Evolutionary conservation across 2,329 filamentous ascomycete species (phyloP).

Genomic region (Penicillium olsonii): DNA sequence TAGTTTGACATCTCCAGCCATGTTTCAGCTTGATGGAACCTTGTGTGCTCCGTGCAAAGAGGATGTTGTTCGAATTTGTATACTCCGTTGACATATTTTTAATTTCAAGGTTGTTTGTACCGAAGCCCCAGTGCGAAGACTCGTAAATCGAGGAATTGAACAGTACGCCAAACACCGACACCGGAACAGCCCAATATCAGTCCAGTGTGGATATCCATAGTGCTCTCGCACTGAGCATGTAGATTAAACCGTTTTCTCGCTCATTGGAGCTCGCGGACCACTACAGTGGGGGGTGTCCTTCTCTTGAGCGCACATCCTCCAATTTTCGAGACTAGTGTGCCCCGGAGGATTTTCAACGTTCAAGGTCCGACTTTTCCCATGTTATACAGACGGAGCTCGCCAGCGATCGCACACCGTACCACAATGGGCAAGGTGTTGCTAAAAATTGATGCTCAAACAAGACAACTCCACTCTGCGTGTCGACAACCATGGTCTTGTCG

Average conservation of each 20-base stretch:
- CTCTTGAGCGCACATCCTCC: neutral
- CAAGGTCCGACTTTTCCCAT: constrained; percentile 4
- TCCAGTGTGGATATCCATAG: neutral
- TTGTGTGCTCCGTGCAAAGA: neutral
- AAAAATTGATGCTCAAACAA: constrained; percentile 17
- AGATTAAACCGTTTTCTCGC: neutral
- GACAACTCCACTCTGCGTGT: constrained; percentile 1
- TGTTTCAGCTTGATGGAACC: constrained; percentile 24
- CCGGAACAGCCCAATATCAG: neutral
- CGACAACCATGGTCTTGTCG: constrained; percentile 5
- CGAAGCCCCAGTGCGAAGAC: too few relatives aligned
- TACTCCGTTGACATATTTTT: too few relatives aligned
- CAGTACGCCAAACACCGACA: too few relatives aligned
- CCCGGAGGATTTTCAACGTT: neutral
- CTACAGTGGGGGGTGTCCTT: neutral
- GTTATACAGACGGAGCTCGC: constrained; percentile 1
- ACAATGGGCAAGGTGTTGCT: constrained; percentile 3
- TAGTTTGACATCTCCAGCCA: constrained; percentile 21
- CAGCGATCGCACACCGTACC: constrained; percentile 6
- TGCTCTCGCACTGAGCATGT: neutral
- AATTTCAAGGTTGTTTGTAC: too few relatives aligned
- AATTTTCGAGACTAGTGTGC: neutral
- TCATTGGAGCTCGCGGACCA: neutral
- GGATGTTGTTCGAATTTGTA: neutral
- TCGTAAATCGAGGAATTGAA: too few relatives aligned